phyloP scores from a whole-genome alignment of 768 basidiomycete species.

The Pulveroboletus sp. region DNA sequence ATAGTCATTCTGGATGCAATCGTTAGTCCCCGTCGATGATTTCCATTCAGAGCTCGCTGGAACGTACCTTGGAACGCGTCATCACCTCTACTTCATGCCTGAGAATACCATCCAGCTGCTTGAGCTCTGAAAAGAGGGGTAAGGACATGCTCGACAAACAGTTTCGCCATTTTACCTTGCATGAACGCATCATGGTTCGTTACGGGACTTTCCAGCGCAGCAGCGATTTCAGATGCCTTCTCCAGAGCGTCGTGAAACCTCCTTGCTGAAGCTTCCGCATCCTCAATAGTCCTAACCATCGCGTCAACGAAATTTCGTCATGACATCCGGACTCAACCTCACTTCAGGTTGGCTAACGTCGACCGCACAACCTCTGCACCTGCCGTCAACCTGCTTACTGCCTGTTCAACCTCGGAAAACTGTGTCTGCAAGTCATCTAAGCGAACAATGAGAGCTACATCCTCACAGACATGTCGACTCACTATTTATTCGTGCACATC shows the following conservation, averaged over 20 bases:
- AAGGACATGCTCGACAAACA: not conserved
- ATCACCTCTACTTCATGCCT: conserved; percentile 59
- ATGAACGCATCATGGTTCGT: conserved; percentile 47
- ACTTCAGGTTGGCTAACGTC: conserved; percentile 47
- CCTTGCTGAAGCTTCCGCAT: conserved; percentile 51
- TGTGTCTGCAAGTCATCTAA: conserved; percentile 57
- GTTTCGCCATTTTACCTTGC: conserved; percentile 40
- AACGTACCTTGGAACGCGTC: conserved; percentile 49
- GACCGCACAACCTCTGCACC: conserved; percentile 59
- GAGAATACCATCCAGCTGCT: conserved; percentile 56
- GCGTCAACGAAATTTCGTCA: conserved; percentile 1
- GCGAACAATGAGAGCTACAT: not conserved
- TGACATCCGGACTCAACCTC: conserved; percentile 9
- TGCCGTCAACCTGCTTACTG: conserved; percentile 49
- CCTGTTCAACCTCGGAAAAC: conserved; percentile 51
- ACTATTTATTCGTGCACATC: conserved; percentile 69
- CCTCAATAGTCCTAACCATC: conserved; percentile 48
- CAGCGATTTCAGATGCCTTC: conserved; percentile 48
- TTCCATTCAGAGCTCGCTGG: not conserved
- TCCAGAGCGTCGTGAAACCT: conserved; percentile 59
- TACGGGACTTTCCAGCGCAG: conserved; percentile 52
- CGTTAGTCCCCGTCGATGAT: not conserved
- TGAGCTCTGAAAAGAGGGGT: conserved; percentile 47
- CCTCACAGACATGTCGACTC: conserved; percentile 15
- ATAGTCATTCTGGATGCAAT: conserved; percentile 56